Conservation (phyloP, 2,329 filamentous ascomycete genomes). For the Pseudocercospora ulei region DNA sequence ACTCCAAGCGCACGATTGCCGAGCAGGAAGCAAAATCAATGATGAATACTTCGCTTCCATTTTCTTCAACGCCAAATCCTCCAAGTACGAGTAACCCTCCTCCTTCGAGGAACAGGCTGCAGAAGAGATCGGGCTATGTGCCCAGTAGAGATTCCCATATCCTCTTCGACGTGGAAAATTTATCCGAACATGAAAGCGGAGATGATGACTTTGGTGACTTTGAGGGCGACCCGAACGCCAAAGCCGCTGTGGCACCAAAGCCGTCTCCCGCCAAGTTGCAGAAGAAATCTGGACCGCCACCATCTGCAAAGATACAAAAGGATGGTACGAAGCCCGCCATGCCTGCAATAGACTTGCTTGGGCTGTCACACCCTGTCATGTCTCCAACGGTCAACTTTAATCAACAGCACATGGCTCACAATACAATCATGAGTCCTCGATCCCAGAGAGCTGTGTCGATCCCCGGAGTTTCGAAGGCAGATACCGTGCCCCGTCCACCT, state of each 20-base stretch:
- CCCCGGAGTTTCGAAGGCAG: slow-evolving; percentile 14
- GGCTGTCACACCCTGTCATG: slow-evolving; percentile 24
- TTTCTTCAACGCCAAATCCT: slow-evolving; percentile 5
- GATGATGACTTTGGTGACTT: slow-evolving; percentile 34
- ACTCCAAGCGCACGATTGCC: slow-evolving; percentile 31
- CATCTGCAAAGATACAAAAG: background rate
- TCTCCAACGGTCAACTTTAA: background rate
- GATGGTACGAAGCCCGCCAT: slow-evolving; percentile 7
- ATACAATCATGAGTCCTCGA: slow-evolving; percentile 13
- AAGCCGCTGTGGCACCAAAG: background rate
- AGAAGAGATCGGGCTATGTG: slow-evolving; percentile 23
- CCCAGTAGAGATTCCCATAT: slow-evolving; percentile 25
- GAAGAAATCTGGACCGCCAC: slow-evolving; percentile 10
- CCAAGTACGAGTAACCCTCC: slow-evolving; percentile 11
- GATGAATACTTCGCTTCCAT: slow-evolving; percentile 6
- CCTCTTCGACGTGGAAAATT: slow-evolving; percentile 32
- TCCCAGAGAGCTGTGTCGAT: slow-evolving; percentile 13
- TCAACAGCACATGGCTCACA: slow-evolving; percentile 7
- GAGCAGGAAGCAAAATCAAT: slow-evolving; percentile 22
- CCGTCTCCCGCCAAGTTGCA: slow-evolving; percentile 5
- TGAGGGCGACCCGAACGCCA: slow-evolving; percentile 20
- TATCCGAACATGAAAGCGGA: slow-evolving; percentile 24
- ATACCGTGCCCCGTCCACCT: slow-evolving; percentile 12
- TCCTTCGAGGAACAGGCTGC: slow-evolving; percentile 23
- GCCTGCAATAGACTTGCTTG: slow-evolving; percentile 28